A percentile compares a stretch with the other conserved stretches of the same genome.
Conservation (phyloP, 768 basidiomycete genomes). For the Kwoniella sp. region DNA sequence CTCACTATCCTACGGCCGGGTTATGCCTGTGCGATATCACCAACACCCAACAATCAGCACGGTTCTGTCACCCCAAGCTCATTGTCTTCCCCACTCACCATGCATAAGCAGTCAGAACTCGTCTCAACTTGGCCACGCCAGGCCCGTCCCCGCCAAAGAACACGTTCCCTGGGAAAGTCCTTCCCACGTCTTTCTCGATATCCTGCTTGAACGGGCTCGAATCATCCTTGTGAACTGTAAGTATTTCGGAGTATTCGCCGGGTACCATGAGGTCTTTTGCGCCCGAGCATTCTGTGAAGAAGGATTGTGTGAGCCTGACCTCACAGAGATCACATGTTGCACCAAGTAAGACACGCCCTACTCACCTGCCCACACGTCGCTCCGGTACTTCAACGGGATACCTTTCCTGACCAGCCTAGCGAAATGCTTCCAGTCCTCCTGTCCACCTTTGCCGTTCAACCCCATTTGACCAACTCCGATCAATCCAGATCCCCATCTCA, state of each 20-base stretch:
- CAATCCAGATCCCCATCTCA: constrained; percentile 77
- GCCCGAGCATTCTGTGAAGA: constrained; percentile 81
- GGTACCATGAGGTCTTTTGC: constrained; percentile 90
- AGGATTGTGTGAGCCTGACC: too few relatives aligned
- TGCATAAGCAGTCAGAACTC: constrained; percentile 81
- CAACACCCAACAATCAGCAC: neutral
- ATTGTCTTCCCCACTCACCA: constrained; percentile 30
- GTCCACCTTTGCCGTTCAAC: constrained; percentile 62
- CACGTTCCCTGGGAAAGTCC: constrained; percentile 88
- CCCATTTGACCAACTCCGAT: constrained; percentile 92
- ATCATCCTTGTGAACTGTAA: constrained; percentile 59
- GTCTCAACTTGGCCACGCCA: constrained; percentile 85
- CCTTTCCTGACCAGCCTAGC: constrained; percentile 73
- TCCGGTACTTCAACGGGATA: constrained; percentile 67
- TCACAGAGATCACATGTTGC: too few relatives aligned
- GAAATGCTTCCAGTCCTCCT: constrained; percentile 77
- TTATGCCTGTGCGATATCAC: constrained; percentile 68
- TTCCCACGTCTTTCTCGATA: constrained; percentile 88
- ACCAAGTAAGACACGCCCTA: neutral
- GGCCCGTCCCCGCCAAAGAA: constrained; percentile 99
- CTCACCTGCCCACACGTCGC: constrained; percentile 50
- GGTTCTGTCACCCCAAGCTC: neutral
- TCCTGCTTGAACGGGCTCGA: constrained; percentile 61
- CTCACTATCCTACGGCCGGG: constrained; percentile 84
- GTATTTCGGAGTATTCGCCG: constrained; percentile 80